Evolutionary conservation across 495 filamentous ascomycete species (phyloP), one percentile per base, ranked within the genome.

Genomic region (Oleoguttula mirabilis): DNA sequence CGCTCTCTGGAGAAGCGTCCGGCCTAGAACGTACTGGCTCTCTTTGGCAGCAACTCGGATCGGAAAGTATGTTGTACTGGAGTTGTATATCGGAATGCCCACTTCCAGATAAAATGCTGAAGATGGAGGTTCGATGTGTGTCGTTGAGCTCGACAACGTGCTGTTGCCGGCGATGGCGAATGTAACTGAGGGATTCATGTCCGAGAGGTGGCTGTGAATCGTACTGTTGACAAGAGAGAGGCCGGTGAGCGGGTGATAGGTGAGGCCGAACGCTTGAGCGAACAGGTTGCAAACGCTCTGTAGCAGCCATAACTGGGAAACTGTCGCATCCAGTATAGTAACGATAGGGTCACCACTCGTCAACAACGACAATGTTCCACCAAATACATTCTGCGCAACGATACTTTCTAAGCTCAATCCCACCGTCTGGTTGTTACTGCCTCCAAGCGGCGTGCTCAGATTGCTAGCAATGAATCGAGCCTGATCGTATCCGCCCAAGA

Each of bases 141-240:
- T 54, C 31, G 41, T 49, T n/a, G 14, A 1, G 51, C 7, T 28
- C 25, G 25, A 28, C n/a, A n/a, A n/a, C n/a, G 25, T 7, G 25
- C 25, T n/a, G 25, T 28, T 28, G 25, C 25, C 10, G 14, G 48
- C 43, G 32, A 53, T 51, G 6, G 45, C 52, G 31, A 62, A 55
- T 20, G 59, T 58, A 15, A 62, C 40, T 0, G 47, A 44, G 3
- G 59, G 54, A 41, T 60, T 59, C 5, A 42, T 31, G 6, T 40
- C 32, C 14, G 25, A 25, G 22, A 60, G 50, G 27, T 55, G 21
- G 2, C 32, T 32, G 43, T 54, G 55, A 21, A 54, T 48, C 7
- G 57, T 59, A n/a, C 43, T 33, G 46, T 58, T 62, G 21, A 62
- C 39, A 11, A 57, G 36, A 41, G 60, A 62, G 4, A 56, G 50